These are phyloP conservation scores for Aspergillus diversus DNA, from an alignment of 495 filamentous ascomycete species.

Conservation along the genomic window DNA sequence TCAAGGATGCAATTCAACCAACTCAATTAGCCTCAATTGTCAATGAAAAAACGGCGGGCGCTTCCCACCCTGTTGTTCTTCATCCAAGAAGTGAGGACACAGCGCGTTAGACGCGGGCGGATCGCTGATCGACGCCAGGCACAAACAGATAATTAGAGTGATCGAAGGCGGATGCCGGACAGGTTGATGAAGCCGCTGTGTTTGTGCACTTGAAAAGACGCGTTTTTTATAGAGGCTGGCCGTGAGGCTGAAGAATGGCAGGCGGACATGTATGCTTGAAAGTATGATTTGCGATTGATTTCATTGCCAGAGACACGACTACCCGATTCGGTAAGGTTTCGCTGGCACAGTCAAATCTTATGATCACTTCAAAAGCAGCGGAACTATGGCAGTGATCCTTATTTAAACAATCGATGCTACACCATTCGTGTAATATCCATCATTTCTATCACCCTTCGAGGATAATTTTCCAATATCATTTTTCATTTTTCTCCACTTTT, in stretches of 20 bases:
- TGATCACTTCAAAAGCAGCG: background rate
- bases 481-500: background rate
- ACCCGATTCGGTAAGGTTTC: slow-evolving; percentile 17
- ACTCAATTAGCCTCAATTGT: slow-evolving; percentile 5
- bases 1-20: background rate
- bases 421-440: background rate
- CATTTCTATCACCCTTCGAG: background rate
- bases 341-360: background rate
- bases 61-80: background rate
- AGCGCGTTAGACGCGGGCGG: slow-evolving; percentile 5
- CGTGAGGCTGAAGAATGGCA: slow-evolving; percentile 6
- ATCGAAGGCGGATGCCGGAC: background rate
- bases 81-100: slow-evolving; percentile 2
- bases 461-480: background rate
- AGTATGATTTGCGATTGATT: slow-evolving; percentile 4
- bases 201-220: slow-evolving; percentile 1
- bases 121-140: slow-evolving; percentile 7
- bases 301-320: slow-evolving; percentile 6
- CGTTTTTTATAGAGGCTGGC: slow-evolving; percentile 1
- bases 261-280: background rate
- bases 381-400: too few relatives aligned
- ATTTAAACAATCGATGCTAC: background rate
- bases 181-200: background rate
- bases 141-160: slow-evolving; percentile 2
- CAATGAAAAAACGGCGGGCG: slow-evolving; percentile 6